A percentile compares a stretch with the other conserved stretches of the same genome.
These are phyloP conservation scores for Hemileia vastatrix DNA, from an alignment of 1,284 basidiomycete species.

Conservation along the genomic window DNA sequence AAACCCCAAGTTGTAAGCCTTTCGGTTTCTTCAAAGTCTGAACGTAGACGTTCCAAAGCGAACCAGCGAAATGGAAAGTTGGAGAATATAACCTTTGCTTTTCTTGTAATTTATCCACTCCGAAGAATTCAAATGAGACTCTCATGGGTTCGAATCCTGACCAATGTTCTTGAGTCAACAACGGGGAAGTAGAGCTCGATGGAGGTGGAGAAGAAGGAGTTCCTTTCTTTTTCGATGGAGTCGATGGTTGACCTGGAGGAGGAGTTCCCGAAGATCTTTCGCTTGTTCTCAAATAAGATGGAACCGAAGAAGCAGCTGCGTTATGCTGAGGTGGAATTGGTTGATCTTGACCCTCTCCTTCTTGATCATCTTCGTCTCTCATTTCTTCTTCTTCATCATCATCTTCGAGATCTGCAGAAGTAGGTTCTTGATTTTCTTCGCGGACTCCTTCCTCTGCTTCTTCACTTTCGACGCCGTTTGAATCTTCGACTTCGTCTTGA, in stretches of 20 bases:
- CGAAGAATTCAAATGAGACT: constrained; percentile 81
- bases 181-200: constrained; percentile 43
- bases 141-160: constrained; percentile 36
- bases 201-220: too few relatives aligned
- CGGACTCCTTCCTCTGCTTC: constrained; percentile 3
- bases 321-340: neutral
- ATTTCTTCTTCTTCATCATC: constrained; percentile 31
- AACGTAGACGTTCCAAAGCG: constrained; percentile 61
- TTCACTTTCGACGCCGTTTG: constrained; percentile 11
- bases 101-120: constrained; percentile 67
- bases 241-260: neutral
- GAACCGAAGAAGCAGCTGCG: neutral
- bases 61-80: constrained; percentile 49
- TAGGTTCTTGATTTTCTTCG: constrained; percentile 36
- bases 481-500: constrained; percentile 24
- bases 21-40: constrained; percentile 67
- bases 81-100: constrained; percentile 57
- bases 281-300: neutral
- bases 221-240: too few relatives aligned
- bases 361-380: constrained; percentile 35
- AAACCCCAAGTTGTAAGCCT: constrained; percentile 71
- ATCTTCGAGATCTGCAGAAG: constrained; percentile 48
- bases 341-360: constrained; percentile 20
- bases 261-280: neutral
- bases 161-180: neutral